Evolutionary conservation across 441 rosid species (phyloP).

Genomic region (Arabidopsis lyrata): DNA sequence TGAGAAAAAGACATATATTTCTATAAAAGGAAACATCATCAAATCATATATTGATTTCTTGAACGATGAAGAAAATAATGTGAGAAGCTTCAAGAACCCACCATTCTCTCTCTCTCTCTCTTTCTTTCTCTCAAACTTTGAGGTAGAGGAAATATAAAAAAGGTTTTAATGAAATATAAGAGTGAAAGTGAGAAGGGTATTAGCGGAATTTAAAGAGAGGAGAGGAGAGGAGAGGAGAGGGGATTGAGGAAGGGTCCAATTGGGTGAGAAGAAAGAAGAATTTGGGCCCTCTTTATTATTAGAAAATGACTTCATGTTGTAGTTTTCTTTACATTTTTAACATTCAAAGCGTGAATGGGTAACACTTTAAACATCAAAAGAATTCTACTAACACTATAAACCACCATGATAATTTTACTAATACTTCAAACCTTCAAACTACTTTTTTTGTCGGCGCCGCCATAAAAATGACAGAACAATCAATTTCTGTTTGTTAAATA

Average conservation of each 20-base stretch:
- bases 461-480: too few species aligned
- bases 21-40: constrained; percentile 29
- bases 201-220: constrained; percentile 55
- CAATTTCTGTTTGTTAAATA: too few species aligned
- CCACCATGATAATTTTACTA: too few species aligned
- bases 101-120: constrained; percentile 50
- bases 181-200: constrained; percentile 47
- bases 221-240: constrained; percentile 35
- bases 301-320: constrained; percentile 53
- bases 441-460: too few species aligned
- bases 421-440: too few species aligned
- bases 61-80: not conserved
- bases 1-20: constrained; percentile 26
- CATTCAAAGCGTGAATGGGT: too few species aligned
- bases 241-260: constrained; percentile 42
- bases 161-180: constrained; percentile 45
- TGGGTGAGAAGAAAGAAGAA: constrained; percentile 50
- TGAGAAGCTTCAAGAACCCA: constrained; percentile 55
- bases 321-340: too few species aligned
- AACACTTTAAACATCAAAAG: too few species aligned
- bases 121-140: constrained; percentile 31
- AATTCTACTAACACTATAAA: too few species aligned
- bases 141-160: constrained; percentile 25
- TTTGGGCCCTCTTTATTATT: constrained; percentile 47
- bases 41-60: constrained; percentile 29